phyloP scores from a whole-genome alignment of 805 yeast species.

The Wickerhamiella galacta region DNA sequence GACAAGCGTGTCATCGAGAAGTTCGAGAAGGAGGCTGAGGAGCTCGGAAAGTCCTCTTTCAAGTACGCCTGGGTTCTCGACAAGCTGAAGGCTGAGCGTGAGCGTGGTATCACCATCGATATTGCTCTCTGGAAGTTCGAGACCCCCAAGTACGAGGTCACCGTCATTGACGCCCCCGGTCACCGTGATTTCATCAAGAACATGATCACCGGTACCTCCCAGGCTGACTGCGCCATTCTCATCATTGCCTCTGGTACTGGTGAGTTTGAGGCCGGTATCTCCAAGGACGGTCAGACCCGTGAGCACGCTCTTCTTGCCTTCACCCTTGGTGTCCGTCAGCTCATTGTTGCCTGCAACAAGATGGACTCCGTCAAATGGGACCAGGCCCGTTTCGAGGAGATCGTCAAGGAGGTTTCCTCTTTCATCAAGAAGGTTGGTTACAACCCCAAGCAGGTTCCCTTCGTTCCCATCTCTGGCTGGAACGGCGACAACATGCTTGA shows the following conservation, averaged over 20 bases:
- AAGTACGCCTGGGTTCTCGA: constrained; percentile 96
- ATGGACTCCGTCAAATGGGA: constrained; percentile 89
- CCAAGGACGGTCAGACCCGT: constrained; percentile 89
- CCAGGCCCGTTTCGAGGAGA: constrained; percentile 73
- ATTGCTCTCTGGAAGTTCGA: constrained; percentile 87
- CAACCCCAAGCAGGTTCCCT: constrained; percentile 97
- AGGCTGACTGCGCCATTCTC: constrained; percentile 83
- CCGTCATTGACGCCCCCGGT: constrained; percentile 91
- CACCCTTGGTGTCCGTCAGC: constrained; percentile 78
- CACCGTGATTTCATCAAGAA: constrained; percentile 94
- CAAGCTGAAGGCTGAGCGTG: constrained; percentile 90
- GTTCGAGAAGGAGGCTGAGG: constrained; percentile 97
- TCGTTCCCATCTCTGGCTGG: constrained; percentile 87
- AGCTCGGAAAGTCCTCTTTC: constrained; percentile 93
- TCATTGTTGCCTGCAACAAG: constrained; percentile 85
- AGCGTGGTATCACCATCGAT: constrained; percentile 93
- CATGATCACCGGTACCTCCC: constrained; percentile 91
- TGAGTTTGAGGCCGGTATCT: constrained; percentile 93
- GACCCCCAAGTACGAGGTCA: constrained; percentile 76
- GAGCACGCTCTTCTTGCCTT: constrained; percentile 83
- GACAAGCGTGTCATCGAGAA: constrained; percentile 98
- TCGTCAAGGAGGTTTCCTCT: constrained; percentile 98
- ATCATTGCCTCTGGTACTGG: constrained; percentile 86
- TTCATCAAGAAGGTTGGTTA: constrained; percentile 99
- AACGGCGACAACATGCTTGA: constrained; percentile 90